Evolutionary conservation across 441 rosid genomes (phyloP), one percentile per base, ranked within the genome.

Genomic region (Viola pubescens): DNA sequence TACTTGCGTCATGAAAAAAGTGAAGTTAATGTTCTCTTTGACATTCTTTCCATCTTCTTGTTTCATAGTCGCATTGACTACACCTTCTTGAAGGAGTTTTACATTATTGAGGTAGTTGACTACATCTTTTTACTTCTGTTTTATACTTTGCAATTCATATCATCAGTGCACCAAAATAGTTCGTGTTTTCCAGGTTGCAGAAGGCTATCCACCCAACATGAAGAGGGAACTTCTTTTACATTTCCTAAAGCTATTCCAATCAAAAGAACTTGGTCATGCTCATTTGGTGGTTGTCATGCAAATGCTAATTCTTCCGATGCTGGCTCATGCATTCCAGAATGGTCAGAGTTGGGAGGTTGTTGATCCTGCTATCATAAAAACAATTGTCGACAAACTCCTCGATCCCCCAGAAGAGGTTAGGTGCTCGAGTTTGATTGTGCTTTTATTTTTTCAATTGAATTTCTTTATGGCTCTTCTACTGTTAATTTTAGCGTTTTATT

Each of bases 401-500:
- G 99, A 94, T 78, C 99, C 99, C 63, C 99, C 99, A 38, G 99
- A 91, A 75, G 99, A 94, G 95, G 98, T 90, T 62, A 58, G 53
- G 26, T 54, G 12, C 12, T 16, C n/a, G 47, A 60, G 37, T 62
- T 59, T 19, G n/a, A 9, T 4, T 11, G 39, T 12, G 37, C 9
- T 47, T 37, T 52, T 7, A 52, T 52, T 60, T 26, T 16, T 62
- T 67, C 54, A 6, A 10, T 56, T 38, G 9, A 62, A 62, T 47
- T 52, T 47, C 50, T 50, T 48, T 8, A 12, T 54, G 2, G 7
- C 54, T 56, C 34, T 26, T 26, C 34, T 26, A 26, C 34, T 26
- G 34, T 26, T 26, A 26, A 26, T 26, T 1, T 26, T 26, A 26
- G 34, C 34, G 34, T 26, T 26, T 26, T 26, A 26, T 26, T 26